Base-by-base conservation (phyloP, 805 yeast genomes). In the Kodamaea kakaduensis region DNA sequence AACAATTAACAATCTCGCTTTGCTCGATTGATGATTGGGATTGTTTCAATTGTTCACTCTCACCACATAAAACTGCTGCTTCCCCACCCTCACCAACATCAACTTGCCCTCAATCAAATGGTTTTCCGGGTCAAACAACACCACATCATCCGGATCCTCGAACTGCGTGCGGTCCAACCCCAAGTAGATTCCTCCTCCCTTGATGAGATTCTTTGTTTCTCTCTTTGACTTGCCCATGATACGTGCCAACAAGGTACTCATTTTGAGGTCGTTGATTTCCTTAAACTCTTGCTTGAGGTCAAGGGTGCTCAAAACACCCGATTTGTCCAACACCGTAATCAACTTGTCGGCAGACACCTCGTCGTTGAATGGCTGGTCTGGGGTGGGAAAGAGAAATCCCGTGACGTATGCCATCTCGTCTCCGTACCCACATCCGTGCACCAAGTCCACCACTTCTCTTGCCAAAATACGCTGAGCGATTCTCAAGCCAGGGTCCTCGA, bases 341-440 rank as follows among this genome's bases (percentile, higher is more conserved):
- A 85, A 64, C 31, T 66, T 70, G 10, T 66, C 71, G 1, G 77
- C 70, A 8, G 70, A 51, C 16, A 69, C 50, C n/a, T 58, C 58
- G 32, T 73, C 75, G 35, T 65, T 56, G 44, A 62, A 70, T 6
- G 73, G 73, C 37, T 61, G 69, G 38, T 69, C 73, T 3, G 77
- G 75, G 2, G 72, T 61, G 6, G 81, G 81, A 56, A 78, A 88
- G 25, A 88, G 53, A 35, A 84, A 71, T 5, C 79, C 72, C 10
- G 95, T 80, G 10, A 85, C 71, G 15, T 72, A 63, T 14, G 77
- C 75, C 46, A 93, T 84, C 24, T 77, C 73, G 17, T 72, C 67
- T 3, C 96, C 89, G 7, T 71, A 70, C 3, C 88, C 90, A 6
- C 67, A 69, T 0, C 97, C 97, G 58, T 89, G 96, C 26, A 93